A percentile compares a stretch with the other conserved stretches of the same genome.
Evolutionary conservation across 306 rosid genomes (phyloP).

Genomic region (Quercus ilex): DNA sequence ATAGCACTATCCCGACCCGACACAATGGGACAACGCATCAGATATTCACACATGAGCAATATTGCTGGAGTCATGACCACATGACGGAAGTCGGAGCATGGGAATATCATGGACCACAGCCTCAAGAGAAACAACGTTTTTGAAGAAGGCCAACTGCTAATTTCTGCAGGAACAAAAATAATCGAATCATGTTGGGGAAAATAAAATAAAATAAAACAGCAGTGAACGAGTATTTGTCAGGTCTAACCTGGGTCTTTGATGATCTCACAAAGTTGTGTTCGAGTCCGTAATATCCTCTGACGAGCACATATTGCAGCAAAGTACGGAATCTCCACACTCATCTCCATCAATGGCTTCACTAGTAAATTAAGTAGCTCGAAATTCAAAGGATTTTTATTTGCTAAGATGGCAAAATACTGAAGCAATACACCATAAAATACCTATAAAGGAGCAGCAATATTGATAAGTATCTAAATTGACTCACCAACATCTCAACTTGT

Average conservation of each 20-base stretch:
- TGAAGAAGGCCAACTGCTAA: slow-evolving; percentile 85
- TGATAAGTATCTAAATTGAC: neutral
- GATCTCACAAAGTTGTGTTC: slow-evolving; percentile 59
- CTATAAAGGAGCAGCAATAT: slow-evolving; percentile 42
- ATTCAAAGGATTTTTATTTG: slow-evolving; percentile 64
- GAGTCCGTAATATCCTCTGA: slow-evolving; percentile 61
- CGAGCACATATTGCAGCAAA: slow-evolving; percentile 98
- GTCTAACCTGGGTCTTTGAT: slow-evolving; percentile 67
- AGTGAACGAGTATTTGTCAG: slow-evolving; percentile 3
- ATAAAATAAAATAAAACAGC: neutral
- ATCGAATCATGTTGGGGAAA: neutral
- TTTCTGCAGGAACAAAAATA: slow-evolving; percentile 49
- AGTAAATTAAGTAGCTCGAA: slow-evolving; percentile 60
- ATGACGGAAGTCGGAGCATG: slow-evolving; percentile 91
- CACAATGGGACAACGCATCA: slow-evolving; percentile 75
- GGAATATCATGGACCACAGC: slow-evolving; percentile 86
- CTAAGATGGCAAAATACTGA: slow-evolving; percentile 87
- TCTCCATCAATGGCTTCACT: slow-evolving; percentile 84
- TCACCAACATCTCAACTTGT: neutral
- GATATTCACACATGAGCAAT: slow-evolving; percentile 82
- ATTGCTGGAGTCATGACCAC: slow-evolving; percentile 82
- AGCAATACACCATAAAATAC: slow-evolving; percentile 81
- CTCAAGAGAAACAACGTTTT: slow-evolving; percentile 79
- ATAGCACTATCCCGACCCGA: slow-evolving; percentile 72
- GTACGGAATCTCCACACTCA: slow-evolving; percentile 84